Percentiles rank a stretch among this genome's conserved stretches.
Evolutionary conservation across 345 rosid genomes (phyloP).

Genomic region (Pseudoturritis turrita): DNA sequence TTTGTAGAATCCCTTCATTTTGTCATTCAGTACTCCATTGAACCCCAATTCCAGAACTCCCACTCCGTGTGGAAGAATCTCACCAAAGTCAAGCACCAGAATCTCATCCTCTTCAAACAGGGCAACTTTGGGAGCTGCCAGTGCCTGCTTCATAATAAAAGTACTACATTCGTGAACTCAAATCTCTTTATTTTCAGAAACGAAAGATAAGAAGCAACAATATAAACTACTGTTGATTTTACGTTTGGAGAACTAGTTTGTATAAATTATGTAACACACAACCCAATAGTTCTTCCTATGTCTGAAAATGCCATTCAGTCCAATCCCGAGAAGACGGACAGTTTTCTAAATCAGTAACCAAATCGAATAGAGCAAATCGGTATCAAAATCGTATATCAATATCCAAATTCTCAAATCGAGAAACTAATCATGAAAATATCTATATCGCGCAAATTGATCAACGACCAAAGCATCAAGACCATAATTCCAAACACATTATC

Average conservation of each 20-base stretch:
- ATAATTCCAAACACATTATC: background rate
- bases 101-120: conserved; percentile 67
- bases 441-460: background rate
- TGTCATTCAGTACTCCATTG: conserved; percentile 70
- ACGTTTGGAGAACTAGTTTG: no score
- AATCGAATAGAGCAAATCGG: background rate
- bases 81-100: conserved; percentile 67
- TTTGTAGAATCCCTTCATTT: conserved; percentile 88
- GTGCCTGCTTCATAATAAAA: conserved; percentile 35
- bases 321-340: background rate
- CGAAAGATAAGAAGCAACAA: background rate
- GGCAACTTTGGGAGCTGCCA: conserved; percentile 47
- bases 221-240: background rate
- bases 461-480: background rate
- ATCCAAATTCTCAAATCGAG: background rate
- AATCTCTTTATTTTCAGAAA: background rate
- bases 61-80: conserved; percentile 56
- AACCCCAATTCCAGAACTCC: conserved; percentile 62
- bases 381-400: background rate
- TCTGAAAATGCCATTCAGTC: background rate
- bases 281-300: background rate
- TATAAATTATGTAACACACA: no score
- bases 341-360: background rate
- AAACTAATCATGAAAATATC: background rate
- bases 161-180: background rate